Conservation (phyloP, 306 rosid genomes). For the Fragaria nilgerrensis region DNA sequence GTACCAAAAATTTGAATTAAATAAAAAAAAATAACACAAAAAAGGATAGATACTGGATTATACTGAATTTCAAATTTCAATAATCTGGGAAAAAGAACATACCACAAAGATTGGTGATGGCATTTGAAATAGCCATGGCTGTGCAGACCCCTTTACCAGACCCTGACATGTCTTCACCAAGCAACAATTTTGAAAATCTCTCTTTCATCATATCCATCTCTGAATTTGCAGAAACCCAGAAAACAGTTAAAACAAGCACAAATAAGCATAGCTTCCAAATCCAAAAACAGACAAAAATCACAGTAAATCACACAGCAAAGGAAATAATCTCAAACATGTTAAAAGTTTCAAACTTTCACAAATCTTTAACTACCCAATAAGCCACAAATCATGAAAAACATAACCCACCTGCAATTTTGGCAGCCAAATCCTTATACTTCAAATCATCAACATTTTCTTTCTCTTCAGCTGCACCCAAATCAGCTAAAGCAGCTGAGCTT, state of each 20-base stretch:
- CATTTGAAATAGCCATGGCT: conserved; percentile 52
- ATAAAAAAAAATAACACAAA: not conserved
- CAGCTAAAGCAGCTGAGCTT: conserved; percentile 40
- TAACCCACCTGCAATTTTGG: conserved; percentile 62
- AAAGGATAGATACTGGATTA: not conserved
- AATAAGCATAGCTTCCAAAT: not conserved
- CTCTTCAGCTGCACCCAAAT: conserved; percentile 32
- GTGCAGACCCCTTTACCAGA: conserved; percentile 61
- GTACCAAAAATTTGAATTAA: not conserved
- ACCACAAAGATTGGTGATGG: conserved; percentile 66
- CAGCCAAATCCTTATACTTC: conserved; percentile 33
- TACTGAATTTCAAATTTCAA: not conserved
- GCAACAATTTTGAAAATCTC: conserved; percentile 56
- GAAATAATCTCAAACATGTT: not conserved
- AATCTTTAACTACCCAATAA: not conserved
- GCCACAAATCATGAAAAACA: not conserved
- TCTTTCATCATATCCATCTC: conserved; percentile 63
- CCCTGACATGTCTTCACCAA: conserved; percentile 66
- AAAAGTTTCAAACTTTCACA: conserved; percentile 1
- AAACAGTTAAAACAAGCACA: not conserved
- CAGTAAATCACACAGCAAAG: not conserved
- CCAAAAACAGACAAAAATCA: conserved; percentile 6
- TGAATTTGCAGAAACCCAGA: conserved; percentile 14
- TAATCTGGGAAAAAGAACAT: not conserved
- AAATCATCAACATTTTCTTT: conserved; percentile 34